phyloP scores from a whole-genome alignment of 192 early-diverging fungal species.

The Rhizophagus clarus region DNA sequence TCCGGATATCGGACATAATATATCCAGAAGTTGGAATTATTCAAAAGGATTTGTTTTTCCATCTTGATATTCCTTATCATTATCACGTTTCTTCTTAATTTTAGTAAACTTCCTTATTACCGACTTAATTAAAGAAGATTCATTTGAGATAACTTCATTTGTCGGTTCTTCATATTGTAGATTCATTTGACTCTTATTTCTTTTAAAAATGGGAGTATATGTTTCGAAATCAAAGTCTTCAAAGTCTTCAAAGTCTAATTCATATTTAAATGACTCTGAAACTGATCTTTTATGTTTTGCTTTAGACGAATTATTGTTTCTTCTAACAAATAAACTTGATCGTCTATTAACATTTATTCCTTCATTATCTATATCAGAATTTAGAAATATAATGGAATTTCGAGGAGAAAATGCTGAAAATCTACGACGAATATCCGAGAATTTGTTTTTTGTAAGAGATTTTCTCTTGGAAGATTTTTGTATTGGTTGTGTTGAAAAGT shows the following conservation, averaged over 20 bases:
- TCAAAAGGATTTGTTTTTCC: neutral
- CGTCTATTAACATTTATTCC: neutral
- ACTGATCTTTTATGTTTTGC: neutral
- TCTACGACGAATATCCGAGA: neutral
- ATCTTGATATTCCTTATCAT: neutral
- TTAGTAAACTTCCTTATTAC: neutral
- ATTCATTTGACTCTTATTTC: neutral
- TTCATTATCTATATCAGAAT: neutral
- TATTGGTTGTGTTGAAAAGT: neutral
- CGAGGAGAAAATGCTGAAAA: neutral
- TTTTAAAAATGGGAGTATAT: neutral
- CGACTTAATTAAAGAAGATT: neutral
- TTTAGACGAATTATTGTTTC: neutral
- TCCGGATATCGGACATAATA: no score
- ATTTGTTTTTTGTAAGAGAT: neutral
- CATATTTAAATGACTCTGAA: neutral
- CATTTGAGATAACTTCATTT: neutral
- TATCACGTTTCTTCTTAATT: neutral
- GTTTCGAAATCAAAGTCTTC: neutral
- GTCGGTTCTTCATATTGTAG: neutral
- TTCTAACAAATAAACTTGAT: neutral
- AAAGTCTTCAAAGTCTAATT: neutral
- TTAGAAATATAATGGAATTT: neutral
- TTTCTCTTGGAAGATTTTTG: neutral
- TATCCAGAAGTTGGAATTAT: neutral